Percentiles rank a stretch among this genome's conserved stretches.
Conservation (phyloP, 2,329 filamentous ascomycete species). For the Sclerotinia glacialis region DNA sequence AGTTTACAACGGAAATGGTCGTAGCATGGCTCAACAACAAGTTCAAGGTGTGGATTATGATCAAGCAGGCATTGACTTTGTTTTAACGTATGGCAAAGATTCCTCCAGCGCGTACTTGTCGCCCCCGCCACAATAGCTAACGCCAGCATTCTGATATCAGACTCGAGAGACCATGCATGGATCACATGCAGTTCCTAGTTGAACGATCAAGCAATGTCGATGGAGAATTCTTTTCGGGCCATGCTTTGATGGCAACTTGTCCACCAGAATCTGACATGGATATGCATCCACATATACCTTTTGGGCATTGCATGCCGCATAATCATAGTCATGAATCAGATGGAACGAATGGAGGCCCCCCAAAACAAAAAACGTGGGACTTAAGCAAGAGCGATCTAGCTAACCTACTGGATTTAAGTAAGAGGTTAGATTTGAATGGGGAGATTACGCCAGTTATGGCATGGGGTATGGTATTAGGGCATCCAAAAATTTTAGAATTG, state of each 20-base stretch:
- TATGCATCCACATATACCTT: conserved; percentile 51
- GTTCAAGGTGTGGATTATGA: conserved; percentile 63
- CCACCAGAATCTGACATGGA: conserved; percentile 56
- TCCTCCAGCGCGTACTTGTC: conserved; percentile 64
- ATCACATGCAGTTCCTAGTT: conserved; percentile 79
- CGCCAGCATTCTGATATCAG: conserved; percentile 47
- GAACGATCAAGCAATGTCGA: conserved; percentile 58
- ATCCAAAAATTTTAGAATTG: conserved; percentile 67
- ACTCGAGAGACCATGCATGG: conserved; percentile 93
- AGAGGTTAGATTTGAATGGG: conserved; percentile 76
- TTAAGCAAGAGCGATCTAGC: conserved; percentile 72
- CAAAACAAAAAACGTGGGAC: conserved; percentile 66
- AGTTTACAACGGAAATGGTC: conserved; percentile 24
- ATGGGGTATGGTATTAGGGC: conserved; percentile 75
- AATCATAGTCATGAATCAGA: conserved; percentile 6
- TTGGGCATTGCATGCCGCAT: conserved; percentile 44
- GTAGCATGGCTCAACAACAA: conserved; percentile 34
- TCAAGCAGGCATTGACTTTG: conserved; percentile 84
- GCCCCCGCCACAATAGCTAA: conserved; percentile 57
- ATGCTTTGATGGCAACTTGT: conserved; percentile 90
- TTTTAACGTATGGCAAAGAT: conserved; percentile 72
- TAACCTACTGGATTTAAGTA: conserved; percentile 80
- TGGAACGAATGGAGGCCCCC: background rate
- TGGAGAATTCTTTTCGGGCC: conserved; percentile 68
- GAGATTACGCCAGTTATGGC: conserved; percentile 96